A percentile compares a stretch with the other conserved stretches of the same genome.
phyloP scores from a whole-genome alignment of 768 basidiomycete species.

The Boletus speciosus region DNA sequence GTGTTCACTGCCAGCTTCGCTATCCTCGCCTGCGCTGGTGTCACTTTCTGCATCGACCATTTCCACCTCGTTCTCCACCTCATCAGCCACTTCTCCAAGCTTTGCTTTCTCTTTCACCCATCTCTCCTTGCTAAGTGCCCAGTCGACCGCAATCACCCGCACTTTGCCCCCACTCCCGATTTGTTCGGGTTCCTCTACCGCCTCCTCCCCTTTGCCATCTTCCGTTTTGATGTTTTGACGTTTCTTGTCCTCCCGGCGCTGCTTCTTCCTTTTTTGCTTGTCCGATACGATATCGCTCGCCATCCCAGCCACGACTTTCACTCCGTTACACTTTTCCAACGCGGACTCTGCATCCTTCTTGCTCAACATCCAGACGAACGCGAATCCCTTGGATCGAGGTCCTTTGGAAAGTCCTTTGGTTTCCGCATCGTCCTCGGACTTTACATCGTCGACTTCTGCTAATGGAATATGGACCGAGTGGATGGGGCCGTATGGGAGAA shows the following conservation, averaged over 20 bases:
- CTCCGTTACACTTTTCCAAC: conserved; percentile 76
- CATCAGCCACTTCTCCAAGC: conserved; percentile 32
- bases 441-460: conserved; percentile 28
- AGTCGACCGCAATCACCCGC: conserved; percentile 87
- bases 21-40: conserved; percentile 20
- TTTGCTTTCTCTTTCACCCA: conserved; percentile 81
- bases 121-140: conserved; percentile 91
- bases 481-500: conserved; percentile 85
- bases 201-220: conserved; percentile 35
- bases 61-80: conserved; percentile 31
- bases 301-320: conserved; percentile 59
- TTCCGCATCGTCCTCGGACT: conserved; percentile 31
- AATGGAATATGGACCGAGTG: conserved; percentile 79
- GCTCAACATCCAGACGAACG: conserved; percentile 91
- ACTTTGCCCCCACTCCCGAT: conserved; percentile 40
- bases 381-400: conserved; percentile 70
- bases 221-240: conserved; percentile 25
- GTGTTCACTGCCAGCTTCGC: conserved; percentile 38
- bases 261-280: conserved; percentile 69
- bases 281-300: conserved; percentile 52
- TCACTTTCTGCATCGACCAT: conserved; percentile 31
- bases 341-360: conserved; percentile 83
- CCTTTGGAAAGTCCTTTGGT: conserved; percentile 10
- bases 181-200: conserved; percentile 33
- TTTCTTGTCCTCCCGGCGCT: conserved; percentile 51